Conservation (phyloP, 257 asterid genomes). For the Nicotiana benthamiana region DNA sequence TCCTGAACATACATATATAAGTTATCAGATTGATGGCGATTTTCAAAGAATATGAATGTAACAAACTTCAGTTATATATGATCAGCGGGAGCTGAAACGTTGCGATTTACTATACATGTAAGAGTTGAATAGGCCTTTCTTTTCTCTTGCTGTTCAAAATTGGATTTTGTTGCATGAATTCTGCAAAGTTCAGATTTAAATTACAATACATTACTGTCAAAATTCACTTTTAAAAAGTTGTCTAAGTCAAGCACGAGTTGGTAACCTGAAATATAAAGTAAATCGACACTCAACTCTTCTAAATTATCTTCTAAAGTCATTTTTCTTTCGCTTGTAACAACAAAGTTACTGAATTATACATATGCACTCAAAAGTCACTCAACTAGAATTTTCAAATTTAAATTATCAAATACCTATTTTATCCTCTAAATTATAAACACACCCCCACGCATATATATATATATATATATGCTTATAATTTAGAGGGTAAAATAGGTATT, state of each 20-base stretch:
- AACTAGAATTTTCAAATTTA: too few species aligned
- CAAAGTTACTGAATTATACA: too few species aligned
- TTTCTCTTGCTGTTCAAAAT: neutral
- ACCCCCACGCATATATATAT: too few species aligned
- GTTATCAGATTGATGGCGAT: neutral
- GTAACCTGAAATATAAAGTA: neutral
- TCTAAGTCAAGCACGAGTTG: neutral
- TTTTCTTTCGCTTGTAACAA: too few species aligned
- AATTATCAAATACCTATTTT: too few species aligned
- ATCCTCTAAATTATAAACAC: too few species aligned
- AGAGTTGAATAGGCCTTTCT: neutral
- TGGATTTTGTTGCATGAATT: neutral
- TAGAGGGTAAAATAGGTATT: too few species aligned
- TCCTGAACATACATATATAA: slow-evolving; percentile 13
- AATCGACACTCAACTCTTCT: too few species aligned
- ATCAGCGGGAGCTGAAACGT: neutral
- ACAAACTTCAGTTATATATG: neutral
- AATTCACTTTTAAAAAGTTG: neutral
- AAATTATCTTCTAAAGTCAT: too few species aligned
- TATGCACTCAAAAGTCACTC: too few species aligned
- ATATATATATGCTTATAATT: too few species aligned
- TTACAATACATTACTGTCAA: neutral
- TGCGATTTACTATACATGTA: neutral
- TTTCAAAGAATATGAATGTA: neutral
- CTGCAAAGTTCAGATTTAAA: too few species aligned